Percentiles rank a stretch among this genome's conserved stretches.
These are phyloP conservation scores for Endotrypanum monterogeii DNA, from an alignment of 208 protist species.

Conservation along the genomic window DNA sequence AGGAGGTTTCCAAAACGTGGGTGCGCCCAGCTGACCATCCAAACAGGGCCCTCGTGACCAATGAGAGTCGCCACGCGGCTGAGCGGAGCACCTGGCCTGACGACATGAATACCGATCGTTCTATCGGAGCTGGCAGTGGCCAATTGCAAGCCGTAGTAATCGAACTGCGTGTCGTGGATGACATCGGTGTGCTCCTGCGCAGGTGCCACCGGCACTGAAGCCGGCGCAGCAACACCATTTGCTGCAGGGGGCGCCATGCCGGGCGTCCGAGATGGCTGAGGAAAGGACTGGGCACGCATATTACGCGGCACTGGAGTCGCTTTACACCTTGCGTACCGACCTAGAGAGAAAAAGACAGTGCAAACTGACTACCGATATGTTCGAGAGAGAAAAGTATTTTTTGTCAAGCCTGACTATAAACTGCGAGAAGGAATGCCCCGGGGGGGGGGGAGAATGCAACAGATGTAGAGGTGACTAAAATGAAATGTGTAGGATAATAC, in stretches of 20 bases:
- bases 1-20: conserved; percentile 97
- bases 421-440: background rate
- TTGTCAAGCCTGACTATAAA: no score
- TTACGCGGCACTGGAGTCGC: background rate
- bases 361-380: background rate
- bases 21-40: conserved; percentile 98
- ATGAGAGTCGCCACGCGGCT: conserved; percentile 69
- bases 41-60: conserved; percentile 97
- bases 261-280: conserved; percentile 21
- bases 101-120: conserved; percentile 96
- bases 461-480: background rate
- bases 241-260: conserved; percentile 8
- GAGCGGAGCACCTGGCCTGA: conserved; percentile 47
- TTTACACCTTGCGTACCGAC: background rate
- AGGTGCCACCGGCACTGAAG: conserved; percentile 10
- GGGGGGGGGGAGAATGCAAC: background rate
- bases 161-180: conserved; percentile 97
- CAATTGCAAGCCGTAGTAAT: conserved; percentile 98
- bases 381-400: no score
- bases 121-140: conserved; percentile 97
- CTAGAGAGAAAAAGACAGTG: background rate
- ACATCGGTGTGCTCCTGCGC: conserved; percentile 85
- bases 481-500: no score
- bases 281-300: conserved; percentile 27
- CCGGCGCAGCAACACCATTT: conserved; percentile 9